Evolutionary conservation across 2,329 filamentous ascomycete genomes (phyloP), one percentile per base, ranked within the genome.

Genomic region (Microsporum canis): DNA sequence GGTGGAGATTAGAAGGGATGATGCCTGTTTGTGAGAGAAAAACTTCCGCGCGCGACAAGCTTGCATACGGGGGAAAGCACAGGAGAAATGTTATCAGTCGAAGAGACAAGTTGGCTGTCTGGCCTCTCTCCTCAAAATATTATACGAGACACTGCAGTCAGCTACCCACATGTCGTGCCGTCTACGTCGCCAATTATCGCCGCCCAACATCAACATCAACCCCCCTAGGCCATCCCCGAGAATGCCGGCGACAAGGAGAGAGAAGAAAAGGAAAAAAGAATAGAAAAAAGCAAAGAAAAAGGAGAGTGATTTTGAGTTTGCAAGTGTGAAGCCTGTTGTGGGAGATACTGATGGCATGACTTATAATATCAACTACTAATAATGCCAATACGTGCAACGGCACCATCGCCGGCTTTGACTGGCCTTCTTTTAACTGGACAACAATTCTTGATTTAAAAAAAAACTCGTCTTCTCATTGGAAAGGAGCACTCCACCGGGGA

Each of bases 11-110:
- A 14, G 29, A 4, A 53, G 49, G 49, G 49, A 34, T 53, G 34
- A 53, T 53, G 49, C 49, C 49, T 53, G 29, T 17, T 47, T 33
- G 49, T 6, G 3, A 53, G 49, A n/a, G 14, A 43, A 43, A 51
- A 53, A 53, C 49, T 53, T 53, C 49, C 49, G 49, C 49, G 49
- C 49, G 49, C 39, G n/a, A 43, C 39, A 43, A 43, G 39, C 34
- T 36, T 41, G 10, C 12, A 14, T 39, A 39, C 8, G 38, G 39
- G 39, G 39, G 14, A 39, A 7, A 3, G 36, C 36, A 38, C 38
- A n/a, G 17, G 12, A 43, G 12, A 43, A 14, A 17, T 12, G 12
- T 3, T 4, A 4, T 10, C 10, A 39, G 38, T n/a, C 8, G n/a
- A 4, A 39, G 38, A 39, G 38, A 39, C 3, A 39, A 14, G 2